Percentiles rank a stretch among this genome's conserved stretches.
These are phyloP conservation scores for Phytophthora cryptogea DNA, from an alignment of 352 stramenopile genomes.

Conservation along the genomic window DNA sequence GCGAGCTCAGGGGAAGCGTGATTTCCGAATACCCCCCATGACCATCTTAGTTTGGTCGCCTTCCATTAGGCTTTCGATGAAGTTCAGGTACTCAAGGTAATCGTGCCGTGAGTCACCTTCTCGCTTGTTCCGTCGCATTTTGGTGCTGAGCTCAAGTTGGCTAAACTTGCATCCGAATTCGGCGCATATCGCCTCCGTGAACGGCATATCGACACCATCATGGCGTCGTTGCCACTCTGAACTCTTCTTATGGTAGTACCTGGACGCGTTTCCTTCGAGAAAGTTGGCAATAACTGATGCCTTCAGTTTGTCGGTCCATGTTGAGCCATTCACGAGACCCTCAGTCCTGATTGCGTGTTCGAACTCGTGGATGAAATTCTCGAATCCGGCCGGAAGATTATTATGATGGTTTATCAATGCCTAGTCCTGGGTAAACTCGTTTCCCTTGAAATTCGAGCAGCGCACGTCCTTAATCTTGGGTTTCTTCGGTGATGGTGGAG, in stretches of 20 bases:
- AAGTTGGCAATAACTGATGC: constrained; percentile 13
- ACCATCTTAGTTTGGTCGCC: constrained; percentile 3
- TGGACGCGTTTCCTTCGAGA: constrained; percentile 9
- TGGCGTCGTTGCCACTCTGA: constrained; percentile 6
- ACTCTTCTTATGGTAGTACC: constrained; percentile 19
- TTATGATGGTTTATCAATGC: no score
- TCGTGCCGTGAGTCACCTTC: constrained; percentile 3
- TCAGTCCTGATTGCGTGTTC: constrained; percentile 10
- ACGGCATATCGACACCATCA: not conserved
- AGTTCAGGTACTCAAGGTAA: constrained; percentile 15
- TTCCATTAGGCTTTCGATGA: constrained; percentile 17
- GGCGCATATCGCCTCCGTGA: not conserved
- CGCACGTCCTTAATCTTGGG: constrained; percentile 8
- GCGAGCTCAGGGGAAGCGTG: constrained; percentile 3
- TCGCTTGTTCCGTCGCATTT: constrained; percentile 4
- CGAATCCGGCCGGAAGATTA: constrained; percentile 14
- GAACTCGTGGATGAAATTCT: constrained; percentile 9
- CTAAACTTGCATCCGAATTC: constrained; percentile 6
- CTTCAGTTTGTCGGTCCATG: constrained; percentile 11
- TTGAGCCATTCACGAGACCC: constrained; percentile 8
- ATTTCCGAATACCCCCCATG: constrained; percentile 8
- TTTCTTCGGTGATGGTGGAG: not conserved
- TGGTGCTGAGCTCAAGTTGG: constrained; percentile 11
- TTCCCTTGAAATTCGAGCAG: constrained; percentile 5
- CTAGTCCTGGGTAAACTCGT: constrained; percentile 7